A percentile compares a stretch with the other conserved stretches of the same genome.
phyloP scores from a whole-genome alignment of 23 red algal species.

The Gracilaria gracilis region DNA sequence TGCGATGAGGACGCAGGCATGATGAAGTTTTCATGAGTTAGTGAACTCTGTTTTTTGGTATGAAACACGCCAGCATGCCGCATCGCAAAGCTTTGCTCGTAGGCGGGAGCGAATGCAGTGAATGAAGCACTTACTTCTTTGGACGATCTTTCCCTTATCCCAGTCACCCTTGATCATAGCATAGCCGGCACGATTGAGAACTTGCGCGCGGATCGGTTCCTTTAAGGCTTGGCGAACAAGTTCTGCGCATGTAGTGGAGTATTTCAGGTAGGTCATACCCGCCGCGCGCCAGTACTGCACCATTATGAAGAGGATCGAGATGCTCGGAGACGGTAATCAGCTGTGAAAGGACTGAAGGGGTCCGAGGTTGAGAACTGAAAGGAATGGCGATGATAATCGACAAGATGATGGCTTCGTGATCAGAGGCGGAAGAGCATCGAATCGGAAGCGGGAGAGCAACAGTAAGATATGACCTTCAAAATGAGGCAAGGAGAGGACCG shows the following conservation, averaged over 20 bases:
- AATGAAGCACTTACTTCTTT: constrained; percentile 6
- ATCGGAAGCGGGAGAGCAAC: background rate
- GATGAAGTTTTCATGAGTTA: background rate
- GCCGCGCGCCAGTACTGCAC: constrained; percentile 95
- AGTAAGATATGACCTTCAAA: background rate
- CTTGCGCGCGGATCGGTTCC: constrained; percentile 65
- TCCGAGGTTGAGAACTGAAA: background rate
- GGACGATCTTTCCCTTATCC: constrained; percentile 46
- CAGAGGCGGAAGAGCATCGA: background rate
- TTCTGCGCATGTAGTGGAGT: constrained; percentile 95
- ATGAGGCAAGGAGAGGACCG: no score
- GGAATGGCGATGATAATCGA: no score
- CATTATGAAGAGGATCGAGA: constrained; percentile 53
- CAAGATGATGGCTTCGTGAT: background rate
- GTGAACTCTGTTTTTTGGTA: background rate
- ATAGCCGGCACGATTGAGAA: constrained; percentile 73
- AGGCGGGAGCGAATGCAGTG: background rate
- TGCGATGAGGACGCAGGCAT: background rate
- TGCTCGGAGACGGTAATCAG: background rate
- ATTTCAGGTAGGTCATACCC: constrained; percentile 87
- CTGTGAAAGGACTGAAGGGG: background rate
- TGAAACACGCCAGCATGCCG: background rate
- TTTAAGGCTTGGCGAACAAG: constrained; percentile 88
- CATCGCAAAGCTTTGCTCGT: background rate
- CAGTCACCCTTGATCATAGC: constrained; percentile 85